These are phyloP conservation scores for Clitopilus passeckerianus DNA, from an alignment of 768 basidiomycete species.

Conservation along the genomic window DNA sequence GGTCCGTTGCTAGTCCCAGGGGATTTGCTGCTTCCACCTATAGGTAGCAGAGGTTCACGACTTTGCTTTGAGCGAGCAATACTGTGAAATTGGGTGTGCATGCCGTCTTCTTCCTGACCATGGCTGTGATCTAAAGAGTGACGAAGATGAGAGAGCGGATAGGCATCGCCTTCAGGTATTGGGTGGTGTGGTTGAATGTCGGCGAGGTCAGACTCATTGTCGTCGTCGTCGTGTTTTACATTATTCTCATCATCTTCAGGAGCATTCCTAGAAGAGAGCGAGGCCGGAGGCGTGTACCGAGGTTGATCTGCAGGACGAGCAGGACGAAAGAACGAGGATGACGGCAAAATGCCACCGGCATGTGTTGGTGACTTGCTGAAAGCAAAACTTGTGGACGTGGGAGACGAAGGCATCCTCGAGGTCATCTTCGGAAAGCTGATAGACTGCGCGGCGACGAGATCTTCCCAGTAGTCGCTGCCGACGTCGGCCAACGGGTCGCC, in stretches of 20 bases:
- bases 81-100: conserved; percentile 21
- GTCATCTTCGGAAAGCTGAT: background rate
- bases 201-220: conserved; percentile 9
- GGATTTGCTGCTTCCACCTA: conserved; percentile 21
- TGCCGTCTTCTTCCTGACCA: conserved; percentile 8
- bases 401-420: background rate
- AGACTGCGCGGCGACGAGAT: background rate
- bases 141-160: conserved; percentile 1
- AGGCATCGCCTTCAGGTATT: conserved; percentile 4
- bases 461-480: background rate
- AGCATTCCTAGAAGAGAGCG: conserved; percentile 26
- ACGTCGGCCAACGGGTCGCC: background rate
- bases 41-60: conserved; percentile 68
- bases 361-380: conserved; percentile 37
- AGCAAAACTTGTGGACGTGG: background rate
- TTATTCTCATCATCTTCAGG: conserved; percentile 9
- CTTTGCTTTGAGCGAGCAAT: conserved; percentile 53
- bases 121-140: conserved; percentile 7
- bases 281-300: conserved; percentile 36
- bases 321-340: conserved; percentile 75
- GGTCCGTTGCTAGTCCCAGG: background rate
- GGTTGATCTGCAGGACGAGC: conserved; percentile 49
- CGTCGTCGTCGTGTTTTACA: conserved; percentile 4
- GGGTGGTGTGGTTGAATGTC: conserved; percentile 11
- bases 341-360: conserved; percentile 71